Evolutionary conservation across 2,329 filamentous ascomycete genomes (phyloP), one percentile per base, ranked within the genome.

Genomic region (Colletotrichum brevisporum): DNA sequence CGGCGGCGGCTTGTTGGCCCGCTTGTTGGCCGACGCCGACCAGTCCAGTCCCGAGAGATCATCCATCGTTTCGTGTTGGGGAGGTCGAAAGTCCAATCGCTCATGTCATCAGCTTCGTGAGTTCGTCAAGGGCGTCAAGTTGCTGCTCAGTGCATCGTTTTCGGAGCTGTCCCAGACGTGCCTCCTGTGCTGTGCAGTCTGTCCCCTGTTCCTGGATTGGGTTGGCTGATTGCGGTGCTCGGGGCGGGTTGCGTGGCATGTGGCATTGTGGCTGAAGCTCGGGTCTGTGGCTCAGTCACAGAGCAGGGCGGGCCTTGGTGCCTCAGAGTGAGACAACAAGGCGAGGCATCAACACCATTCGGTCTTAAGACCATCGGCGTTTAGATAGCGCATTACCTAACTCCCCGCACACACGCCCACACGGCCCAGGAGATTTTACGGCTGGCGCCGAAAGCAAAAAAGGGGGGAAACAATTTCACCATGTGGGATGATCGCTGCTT

Each of bases 41-140:
- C 88, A 91, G 79, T 87, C 86, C 74, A 91, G 82, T 72, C 86
- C 84, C 55, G 86, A 85, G 56, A 91, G 85, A 79, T 91, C 88
- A 73, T 91, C 87, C 89, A 91, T 91, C 65, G 76, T 81, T 62
- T 41, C 53, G 45, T 48, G 24, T 51, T 61, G 70, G 55, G 47
- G 15, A 43, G 27, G 12, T 26, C 31, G 48, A 45, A 36, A 48
- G 54, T 63, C 18, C 51, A 63, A 67, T 58, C 16, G 41, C 39
- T 70, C 64, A 64, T 61, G 43, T 69, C 70, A 72, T 71, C 36
- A 58, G 56, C 31, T 63, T 70, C 63, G 67, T 70, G 51, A 71
- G 60, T 39, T 71, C 71, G 54, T 72, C 12, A 36, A 61, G 60
- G 53, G 59, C 56, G 47, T 62, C 57, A 58, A 68, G 26, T 36